Evolutionary conservation across 1,284 basidiomycete species (phyloP), one percentile per base, ranked within the genome.

Genomic region (Spongispora temasekensis): DNA sequence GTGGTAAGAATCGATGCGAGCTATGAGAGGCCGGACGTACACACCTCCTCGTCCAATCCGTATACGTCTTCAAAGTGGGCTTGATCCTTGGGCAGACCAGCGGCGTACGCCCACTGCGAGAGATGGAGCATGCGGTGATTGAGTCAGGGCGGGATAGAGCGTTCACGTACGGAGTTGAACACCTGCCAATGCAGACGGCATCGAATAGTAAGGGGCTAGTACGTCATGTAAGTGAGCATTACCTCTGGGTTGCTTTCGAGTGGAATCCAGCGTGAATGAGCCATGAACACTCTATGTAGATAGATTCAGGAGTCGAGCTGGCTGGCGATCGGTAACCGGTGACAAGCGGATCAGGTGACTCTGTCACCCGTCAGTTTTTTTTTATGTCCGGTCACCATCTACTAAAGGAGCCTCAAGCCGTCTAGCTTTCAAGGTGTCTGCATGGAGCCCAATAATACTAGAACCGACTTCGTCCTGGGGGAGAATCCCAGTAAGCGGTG

Each of bases 61-160:
- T 87, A 96, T 37, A 95, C 81, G 72, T 97, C 94, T 61, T 83
- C 81, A 71, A 96, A 96, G 42, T 83, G 77, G 9, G 85, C 82
- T 25, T 82, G 77, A 5, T 80, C 73, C 2, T 76, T 74, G 1
- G 87, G 79, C 3, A 96, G 79, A 3, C 94, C 94, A 4, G 90
- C 87, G 54, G 86, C 84, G 37, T 79, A 75, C 1, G 93, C 83
- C 94, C 94, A 96, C 90, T 94, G 56, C 12, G 66, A 31, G 28
- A 30, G 10, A 31, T 35, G 2, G 6, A 21, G 5, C 9, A 46
- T 48, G 9, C 1, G 5, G 1, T 9, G 1, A 2, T 10, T 62
- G 56, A 58, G 54, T 15, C 2, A 53, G 4, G 10, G 15, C 7
- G 10, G 44, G 40, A 42, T 37, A 32, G 4, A 28, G n/a, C 21